Evolutionary conservation across 441 rosid genomes (phyloP).

Genomic region (Populus hybrid): DNA sequence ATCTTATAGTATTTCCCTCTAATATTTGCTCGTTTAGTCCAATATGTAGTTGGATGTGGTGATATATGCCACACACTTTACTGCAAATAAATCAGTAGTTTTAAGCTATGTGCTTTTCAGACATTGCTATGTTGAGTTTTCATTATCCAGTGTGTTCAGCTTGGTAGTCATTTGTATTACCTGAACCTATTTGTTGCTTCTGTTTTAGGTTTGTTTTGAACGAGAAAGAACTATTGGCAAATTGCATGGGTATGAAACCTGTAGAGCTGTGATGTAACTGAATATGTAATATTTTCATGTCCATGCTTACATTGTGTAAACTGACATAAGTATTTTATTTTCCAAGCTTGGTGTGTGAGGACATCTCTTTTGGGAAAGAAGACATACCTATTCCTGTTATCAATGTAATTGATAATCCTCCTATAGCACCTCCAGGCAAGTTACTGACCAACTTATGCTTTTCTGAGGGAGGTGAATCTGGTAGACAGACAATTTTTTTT

Average conservation of each 20-base stretch:
- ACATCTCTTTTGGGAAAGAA: slow-evolving; percentile 48
- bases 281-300: background rate
- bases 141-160: slow-evolving; percentile 5
- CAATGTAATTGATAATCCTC: slow-evolving; percentile 40
- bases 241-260: slow-evolving; percentile 46
- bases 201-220: slow-evolving; percentile 36
- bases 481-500: background rate
- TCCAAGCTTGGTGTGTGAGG: slow-evolving; percentile 47
- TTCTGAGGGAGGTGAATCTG: background rate
- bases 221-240: slow-evolving; percentile 20
- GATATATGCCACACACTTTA: background rate
- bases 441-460: slow-evolving; percentile 11
- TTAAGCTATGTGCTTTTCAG: background rate
- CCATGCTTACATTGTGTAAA: slow-evolving; percentile 7
- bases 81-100: background rate
- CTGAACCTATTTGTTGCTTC: slow-evolving; percentile 13
- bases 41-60: background rate
- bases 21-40: background rate
- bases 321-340: slow-evolving; percentile 20
- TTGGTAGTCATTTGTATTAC: background rate
- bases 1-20: background rate
- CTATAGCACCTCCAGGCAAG: slow-evolving; percentile 51
- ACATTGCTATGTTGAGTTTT: background rate
- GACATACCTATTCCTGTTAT: slow-evolving; percentile 41
- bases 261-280: background rate